phyloP scores from a whole-genome alignment of 2,329 filamentous ascomycete genomes.

The Ascochyta viciae-villosae region DNA sequence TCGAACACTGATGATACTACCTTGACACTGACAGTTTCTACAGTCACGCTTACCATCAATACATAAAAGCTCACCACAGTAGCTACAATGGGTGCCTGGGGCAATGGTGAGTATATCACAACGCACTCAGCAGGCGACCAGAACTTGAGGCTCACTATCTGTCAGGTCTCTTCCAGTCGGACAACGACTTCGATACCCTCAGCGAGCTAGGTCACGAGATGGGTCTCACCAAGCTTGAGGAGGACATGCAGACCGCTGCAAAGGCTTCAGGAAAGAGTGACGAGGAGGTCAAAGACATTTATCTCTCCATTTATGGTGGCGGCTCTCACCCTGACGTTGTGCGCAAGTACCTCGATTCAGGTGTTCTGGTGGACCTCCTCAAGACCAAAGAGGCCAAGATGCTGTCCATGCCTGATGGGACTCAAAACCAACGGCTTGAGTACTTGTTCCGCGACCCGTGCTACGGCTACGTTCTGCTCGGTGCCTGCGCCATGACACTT shows the following conservation, averaged over 20 bases:
- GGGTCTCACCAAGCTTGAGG: conserved; percentile 21
- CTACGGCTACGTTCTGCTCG: conserved; percentile 28
- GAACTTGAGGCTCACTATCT: neutral
- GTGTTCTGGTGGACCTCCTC: conserved; percentile 21
- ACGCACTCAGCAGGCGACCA: neutral
- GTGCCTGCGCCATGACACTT: conserved; percentile 29
- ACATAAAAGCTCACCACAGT: neutral
- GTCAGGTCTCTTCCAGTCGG: conserved; percentile 31
- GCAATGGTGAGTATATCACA: conserved; percentile 12
- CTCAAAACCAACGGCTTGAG: conserved; percentile 6
- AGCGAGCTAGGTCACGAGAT: conserved; percentile 19
- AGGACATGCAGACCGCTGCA: conserved; percentile 17
- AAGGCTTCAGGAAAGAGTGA: conserved; percentile 21
- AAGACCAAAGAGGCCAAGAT: conserved; percentile 21
- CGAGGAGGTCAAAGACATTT: conserved; percentile 11
- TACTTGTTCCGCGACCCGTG: conserved; percentile 19
- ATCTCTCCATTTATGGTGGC: conserved; percentile 16
- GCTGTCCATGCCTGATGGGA: conserved; percentile 4
- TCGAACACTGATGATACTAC: neutral
- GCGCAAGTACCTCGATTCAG: conserved; percentile 27
- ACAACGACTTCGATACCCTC: conserved; percentile 29
- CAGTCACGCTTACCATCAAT: neutral
- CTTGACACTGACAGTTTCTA: neutral
- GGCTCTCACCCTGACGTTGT: conserved; percentile 23
- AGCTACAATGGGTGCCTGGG: conserved; percentile 29